phyloP scores from a whole-genome alignment of 1,284 basidiomycete species.

The Trichosporon inkin region DNA sequence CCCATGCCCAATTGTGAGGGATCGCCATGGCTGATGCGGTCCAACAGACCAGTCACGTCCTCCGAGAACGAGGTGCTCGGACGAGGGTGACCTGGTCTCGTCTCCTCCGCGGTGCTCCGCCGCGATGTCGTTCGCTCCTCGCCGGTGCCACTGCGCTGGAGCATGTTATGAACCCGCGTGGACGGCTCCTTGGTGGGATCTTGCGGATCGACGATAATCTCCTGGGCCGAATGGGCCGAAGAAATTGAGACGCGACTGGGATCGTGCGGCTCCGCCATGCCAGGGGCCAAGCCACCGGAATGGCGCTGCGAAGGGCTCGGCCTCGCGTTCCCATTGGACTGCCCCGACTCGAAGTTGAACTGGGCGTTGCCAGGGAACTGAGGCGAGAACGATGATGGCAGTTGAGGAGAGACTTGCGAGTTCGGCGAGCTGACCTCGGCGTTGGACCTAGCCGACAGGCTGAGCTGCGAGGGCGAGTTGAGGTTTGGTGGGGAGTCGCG shows the following conservation, averaged over 20 bases:
- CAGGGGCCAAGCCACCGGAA: constrained; percentile 9
- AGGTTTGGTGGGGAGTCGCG: constrained; percentile 11
- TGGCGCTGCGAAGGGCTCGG: constrained; percentile 19
- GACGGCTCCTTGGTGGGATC: constrained; percentile 2
- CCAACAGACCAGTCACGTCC: constrained; percentile 32
- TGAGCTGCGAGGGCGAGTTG: constrained; percentile 18
- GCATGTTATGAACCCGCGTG: constrained; percentile 10
- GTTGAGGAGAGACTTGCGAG: constrained; percentile 11
- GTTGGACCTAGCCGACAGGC: constrained; percentile 15
- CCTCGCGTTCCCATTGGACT: constrained; percentile 12
- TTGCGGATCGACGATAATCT: constrained; percentile 12
- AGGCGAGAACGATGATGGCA: constrained; percentile 12
- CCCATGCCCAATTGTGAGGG: not conserved
- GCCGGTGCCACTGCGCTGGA: not conserved
- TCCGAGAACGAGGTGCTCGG: constrained; percentile 34
- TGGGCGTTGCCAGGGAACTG: constrained; percentile 17
- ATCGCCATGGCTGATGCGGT: constrained; percentile 21
- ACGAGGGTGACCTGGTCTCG: not conserved
- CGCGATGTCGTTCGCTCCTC: constrained; percentile 7
- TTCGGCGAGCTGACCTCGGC: constrained; percentile 10
- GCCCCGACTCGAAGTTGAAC: constrained; percentile 11
- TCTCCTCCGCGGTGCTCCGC: not conserved
- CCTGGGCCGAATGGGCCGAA: constrained; percentile 8
- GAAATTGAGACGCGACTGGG: constrained; percentile 5
- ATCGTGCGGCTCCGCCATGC: constrained; percentile 6